These are phyloP conservation scores for Suhomyces terraborum DNA, from an alignment of 1,139 yeast genomes.

Conservation along the genomic window DNA sequence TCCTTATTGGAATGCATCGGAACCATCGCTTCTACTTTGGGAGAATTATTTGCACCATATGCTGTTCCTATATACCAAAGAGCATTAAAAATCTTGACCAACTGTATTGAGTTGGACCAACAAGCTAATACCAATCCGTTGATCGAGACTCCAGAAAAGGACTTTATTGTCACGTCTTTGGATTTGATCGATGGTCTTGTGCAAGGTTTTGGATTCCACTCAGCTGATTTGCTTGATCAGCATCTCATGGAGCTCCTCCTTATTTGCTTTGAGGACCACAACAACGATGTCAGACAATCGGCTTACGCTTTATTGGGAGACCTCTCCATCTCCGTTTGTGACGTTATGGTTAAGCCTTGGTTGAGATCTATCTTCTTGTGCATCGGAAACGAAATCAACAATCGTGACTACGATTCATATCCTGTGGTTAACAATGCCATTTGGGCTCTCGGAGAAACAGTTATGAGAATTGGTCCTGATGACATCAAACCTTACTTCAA, in stretches of 20 bases:
- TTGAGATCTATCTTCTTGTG: slow-evolving; percentile 60
- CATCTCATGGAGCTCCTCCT: slow-evolving; percentile 66
- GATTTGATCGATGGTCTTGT: slow-evolving; percentile 90
- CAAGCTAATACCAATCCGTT: slow-evolving; percentile 66
- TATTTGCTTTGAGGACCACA: slow-evolving; percentile 73
- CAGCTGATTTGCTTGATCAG: slow-evolving; percentile 56
- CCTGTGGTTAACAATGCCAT: slow-evolving; percentile 86
- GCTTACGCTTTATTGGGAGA: slow-evolving; percentile 92
- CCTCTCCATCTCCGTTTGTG: slow-evolving; percentile 65
- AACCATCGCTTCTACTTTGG: slow-evolving; percentile 83
- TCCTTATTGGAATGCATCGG: slow-evolving; percentile 92
- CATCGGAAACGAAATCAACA: slow-evolving; percentile 68
- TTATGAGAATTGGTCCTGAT: slow-evolving; percentile 55
- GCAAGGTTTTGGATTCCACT: slow-evolving; percentile 77
- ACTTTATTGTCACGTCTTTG: slow-evolving; percentile 82
- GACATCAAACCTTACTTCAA: slow-evolving; percentile 62
- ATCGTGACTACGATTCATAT: slow-evolving; percentile 50
- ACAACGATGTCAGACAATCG: slow-evolving; percentile 87
- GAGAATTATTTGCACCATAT: slow-evolving; percentile 83
- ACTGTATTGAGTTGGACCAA: slow-evolving; percentile 68
- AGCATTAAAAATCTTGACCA: slow-evolving; percentile 67
- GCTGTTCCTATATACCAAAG: slow-evolving; percentile 88
- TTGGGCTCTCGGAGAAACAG: slow-evolving; percentile 91
- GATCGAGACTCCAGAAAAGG: slow-evolving; percentile 83
- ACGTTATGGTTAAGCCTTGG: slow-evolving; percentile 54